These are phyloP conservation scores for Sugiyamaella floridensis DNA, from an alignment of 805 yeast genomes.

Conservation along the genomic window DNA sequence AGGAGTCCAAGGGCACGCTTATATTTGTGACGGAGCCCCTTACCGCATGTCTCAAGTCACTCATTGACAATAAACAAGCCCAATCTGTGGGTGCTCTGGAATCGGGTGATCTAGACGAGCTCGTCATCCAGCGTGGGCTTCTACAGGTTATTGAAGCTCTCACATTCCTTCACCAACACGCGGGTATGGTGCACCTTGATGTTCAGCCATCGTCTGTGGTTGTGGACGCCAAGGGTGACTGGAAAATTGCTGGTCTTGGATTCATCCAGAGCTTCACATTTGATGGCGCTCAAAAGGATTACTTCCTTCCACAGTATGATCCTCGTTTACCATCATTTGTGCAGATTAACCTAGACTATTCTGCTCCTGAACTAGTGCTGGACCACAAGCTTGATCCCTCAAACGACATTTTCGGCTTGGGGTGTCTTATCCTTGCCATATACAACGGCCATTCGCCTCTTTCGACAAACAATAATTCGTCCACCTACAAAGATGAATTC, in stretches of 20 bases:
- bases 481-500: slow-evolving; percentile 42
- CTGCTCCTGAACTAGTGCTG: slow-evolving; percentile 78
- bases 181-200: slow-evolving; percentile 69
- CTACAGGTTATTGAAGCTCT: slow-evolving; percentile 71
- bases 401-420: slow-evolving; percentile 81
- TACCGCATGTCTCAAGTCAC: slow-evolving; percentile 44
- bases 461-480: slow-evolving; percentile 45
- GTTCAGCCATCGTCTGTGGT: slow-evolving; percentile 71
- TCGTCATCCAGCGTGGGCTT: slow-evolving; percentile 72
- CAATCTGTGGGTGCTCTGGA: slow-evolving; percentile 13
- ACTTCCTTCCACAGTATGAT: slow-evolving; percentile 62
- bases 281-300: slow-evolving; percentile 43
- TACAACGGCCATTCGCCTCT: slow-evolving; percentile 48
- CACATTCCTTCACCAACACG: slow-evolving; percentile 72
- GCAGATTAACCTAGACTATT: slow-evolving; percentile 61
- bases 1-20: slow-evolving; percentile 71
- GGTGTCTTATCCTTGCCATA: slow-evolving; percentile 63
- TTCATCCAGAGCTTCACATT: slow-evolving; percentile 44
- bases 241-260: slow-evolving; percentile 83
- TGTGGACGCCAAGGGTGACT: slow-evolving; percentile 74
- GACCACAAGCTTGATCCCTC: slow-evolving; percentile 57
- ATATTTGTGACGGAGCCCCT: slow-evolving; percentile 83
- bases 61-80: slow-evolving; percentile 26
- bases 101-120: slow-evolving; percentile 55
- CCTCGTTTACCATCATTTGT: slow-evolving; percentile 69